These are phyloP conservation scores for Triticum dicoccoides DNA, from an alignment of 176 grass and related monocot species.

Conservation along the genomic window DNA sequence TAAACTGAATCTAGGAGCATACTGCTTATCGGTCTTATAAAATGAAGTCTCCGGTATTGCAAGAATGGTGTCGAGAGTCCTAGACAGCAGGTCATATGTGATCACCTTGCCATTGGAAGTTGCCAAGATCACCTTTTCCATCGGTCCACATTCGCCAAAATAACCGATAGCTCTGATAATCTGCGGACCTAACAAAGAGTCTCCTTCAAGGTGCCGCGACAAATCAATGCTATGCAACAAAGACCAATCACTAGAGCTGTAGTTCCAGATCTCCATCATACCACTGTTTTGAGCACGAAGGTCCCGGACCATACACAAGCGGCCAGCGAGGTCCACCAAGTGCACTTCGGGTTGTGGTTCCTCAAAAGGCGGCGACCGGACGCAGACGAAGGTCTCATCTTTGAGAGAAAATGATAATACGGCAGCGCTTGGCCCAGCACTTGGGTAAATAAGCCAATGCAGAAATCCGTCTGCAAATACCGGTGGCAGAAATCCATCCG, in stretches of 20 bases:
- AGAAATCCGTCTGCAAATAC: neutral
- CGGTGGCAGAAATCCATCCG: no score
- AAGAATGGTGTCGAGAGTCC: neutral
- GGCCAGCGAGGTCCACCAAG: neutral
- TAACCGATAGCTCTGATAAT: constrained; percentile 10
- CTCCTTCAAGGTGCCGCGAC: neutral
- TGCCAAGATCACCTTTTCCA: neutral
- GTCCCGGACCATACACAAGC: constrained; percentile 8
- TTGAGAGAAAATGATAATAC: neutral
- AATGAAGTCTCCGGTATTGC: neutral
- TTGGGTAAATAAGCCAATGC: neutral
- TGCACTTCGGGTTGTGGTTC: neutral
- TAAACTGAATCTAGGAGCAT: neutral
- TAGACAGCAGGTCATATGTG: neutral
- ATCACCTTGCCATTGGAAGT: constrained; percentile 16
- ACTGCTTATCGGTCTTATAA: neutral
- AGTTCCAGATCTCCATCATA: neutral
- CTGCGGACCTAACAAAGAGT: neutral
- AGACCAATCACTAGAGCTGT: neutral
- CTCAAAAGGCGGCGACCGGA: neutral
- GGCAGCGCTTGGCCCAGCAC: neutral
- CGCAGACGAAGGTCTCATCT: neutral
- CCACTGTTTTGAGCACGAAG: neutral
- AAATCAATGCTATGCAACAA: neutral
- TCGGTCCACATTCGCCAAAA: neutral